Percentiles rank a stretch among this genome's conserved stretches.
Conservation (phyloP, 176 grass and related monocot species). For the Musa acuminata region DNA sequence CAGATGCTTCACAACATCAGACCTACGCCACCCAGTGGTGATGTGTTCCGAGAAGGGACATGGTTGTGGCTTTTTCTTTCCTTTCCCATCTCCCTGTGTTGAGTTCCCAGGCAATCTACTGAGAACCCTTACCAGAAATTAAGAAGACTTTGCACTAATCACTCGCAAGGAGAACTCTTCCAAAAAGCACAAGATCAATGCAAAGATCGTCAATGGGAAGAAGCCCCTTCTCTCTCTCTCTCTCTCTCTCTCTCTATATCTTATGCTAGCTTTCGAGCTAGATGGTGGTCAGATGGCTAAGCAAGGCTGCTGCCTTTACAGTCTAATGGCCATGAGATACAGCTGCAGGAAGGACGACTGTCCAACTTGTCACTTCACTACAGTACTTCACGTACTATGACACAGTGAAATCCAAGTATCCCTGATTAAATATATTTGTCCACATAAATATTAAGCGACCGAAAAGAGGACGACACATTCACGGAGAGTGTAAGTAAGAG, state of each 20-base stretch:
- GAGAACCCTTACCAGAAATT: not conserved
- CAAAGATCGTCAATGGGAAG: conserved; percentile 32
- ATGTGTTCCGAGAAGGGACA: conserved; percentile 41
- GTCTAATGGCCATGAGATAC: conserved; percentile 11
- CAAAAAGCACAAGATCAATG: conserved; percentile 29
- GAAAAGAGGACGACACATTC: not conserved
- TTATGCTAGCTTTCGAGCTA: conserved; percentile 14
- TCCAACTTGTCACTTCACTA: conserved; percentile 41
- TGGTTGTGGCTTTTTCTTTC: not conserved
- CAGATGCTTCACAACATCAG: not conserved
- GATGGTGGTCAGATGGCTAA: conserved; percentile 30
- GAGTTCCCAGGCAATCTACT: conserved; percentile 12
- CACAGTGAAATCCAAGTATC: conserved; percentile 23
- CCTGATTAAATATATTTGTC: conserved; percentile 12
- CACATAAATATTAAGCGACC: not conserved
- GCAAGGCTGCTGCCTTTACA: conserved; percentile 41
- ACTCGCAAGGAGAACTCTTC: conserved; percentile 1
- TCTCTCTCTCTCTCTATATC: not conserved
- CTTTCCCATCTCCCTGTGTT: conserved; percentile 9
- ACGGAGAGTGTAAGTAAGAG: not conserved
- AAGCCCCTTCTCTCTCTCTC: not conserved
- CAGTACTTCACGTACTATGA: conserved; percentile 28
- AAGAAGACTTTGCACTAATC: conserved; percentile 21
- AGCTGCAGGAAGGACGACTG: conserved; percentile 33
- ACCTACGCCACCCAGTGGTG: conserved; percentile 24